Evolutionary conservation across 2,329 filamentous ascomycete species (phyloP), one percentile per base, ranked within the genome.

Genomic region (Emydomyces testavorans): DNA sequence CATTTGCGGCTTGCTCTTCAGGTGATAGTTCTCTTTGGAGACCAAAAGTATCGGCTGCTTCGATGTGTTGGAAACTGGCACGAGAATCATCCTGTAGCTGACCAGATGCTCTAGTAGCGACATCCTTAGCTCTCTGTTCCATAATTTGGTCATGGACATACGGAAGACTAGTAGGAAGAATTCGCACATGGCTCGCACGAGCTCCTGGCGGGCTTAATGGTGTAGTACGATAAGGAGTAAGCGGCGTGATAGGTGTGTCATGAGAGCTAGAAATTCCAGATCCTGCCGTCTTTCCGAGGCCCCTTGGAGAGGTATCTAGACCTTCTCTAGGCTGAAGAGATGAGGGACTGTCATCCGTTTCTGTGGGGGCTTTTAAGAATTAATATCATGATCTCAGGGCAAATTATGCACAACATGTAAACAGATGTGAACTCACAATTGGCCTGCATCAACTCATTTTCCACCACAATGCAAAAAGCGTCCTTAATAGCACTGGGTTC

Each of bases 401-500:
- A 5, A 35, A 35, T 35, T 35, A n/a, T n/a, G n/a, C n/a, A n/a
- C 31, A 34, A 4, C 31, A 10, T 11, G 10, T 34, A 15, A 34
- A 15, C 3, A 11, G 3, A 3, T 4, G n/a, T n/a, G n/a, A 28
- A 79, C 85, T 79, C 73, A 93, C 86, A 88, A 64, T 88, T 94
- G 48, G 82, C 82, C 64, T 89, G 85, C 89, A 96, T 96, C 63
- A 96, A 78, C 65, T 95, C 92, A 63, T 96, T 96, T 67, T 98
- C 92, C 46, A 90, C 80, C 21, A 98, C 87, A 64, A 98, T 98
- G 68, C 95, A 82, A 69, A 96, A 98, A 1, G 92, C 92, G 67
- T 98, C 92, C 69, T 98, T 98, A 73, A 98, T 95, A 8, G 92
- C 89, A 50, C 89, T 96, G 10, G 92, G 92, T 64, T 98, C 92